These are phyloP conservation scores for Eutrema japonicum DNA, from an alignment of 345 rosid species.

Conservation along the genomic window DNA sequence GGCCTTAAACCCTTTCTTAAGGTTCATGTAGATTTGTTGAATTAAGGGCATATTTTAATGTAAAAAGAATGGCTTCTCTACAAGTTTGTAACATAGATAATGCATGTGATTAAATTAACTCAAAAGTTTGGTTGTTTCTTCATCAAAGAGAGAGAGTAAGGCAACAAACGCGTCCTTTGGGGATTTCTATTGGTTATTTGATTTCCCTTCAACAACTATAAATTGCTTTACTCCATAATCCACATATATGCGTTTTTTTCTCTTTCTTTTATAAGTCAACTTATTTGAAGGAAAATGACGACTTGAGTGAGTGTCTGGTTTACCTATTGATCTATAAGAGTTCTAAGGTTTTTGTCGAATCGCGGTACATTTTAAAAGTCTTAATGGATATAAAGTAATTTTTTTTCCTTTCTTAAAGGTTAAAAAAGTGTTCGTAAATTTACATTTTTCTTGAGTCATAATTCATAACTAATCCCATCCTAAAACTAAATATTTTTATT, in stretches of 20 bases:
- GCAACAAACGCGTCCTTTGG: constrained; percentile 9
- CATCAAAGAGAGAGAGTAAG: neutral
- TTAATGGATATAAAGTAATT: too few species aligned
- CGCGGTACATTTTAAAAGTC: too few species aligned
- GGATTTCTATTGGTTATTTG: constrained; percentile 11
- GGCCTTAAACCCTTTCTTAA: constrained; percentile 46
- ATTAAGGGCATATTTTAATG: constrained; percentile 19
- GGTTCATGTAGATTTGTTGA: constrained; percentile 35
- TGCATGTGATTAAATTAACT: neutral
- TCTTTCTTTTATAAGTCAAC: neutral
- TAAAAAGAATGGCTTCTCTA: neutral
- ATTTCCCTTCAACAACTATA: constrained; percentile 13
- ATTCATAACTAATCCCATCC: too few species aligned
- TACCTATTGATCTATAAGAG: neutral
- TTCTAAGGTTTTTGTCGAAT: neutral
- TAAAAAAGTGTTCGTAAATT: too few species aligned
- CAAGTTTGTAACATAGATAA: neutral
- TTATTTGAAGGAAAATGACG: neutral
- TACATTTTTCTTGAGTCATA: too few species aligned
- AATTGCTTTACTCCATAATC: neutral
- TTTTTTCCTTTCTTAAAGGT: too few species aligned
- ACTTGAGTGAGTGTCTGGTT: neutral
- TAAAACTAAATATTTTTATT: too few species aligned
- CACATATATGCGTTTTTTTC: neutral
- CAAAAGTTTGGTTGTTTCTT: neutral